These are phyloP conservation scores for Oemleria cerasiformis DNA, from an alignment of 306 rosid genomes.

Conservation along the genomic window DNA sequence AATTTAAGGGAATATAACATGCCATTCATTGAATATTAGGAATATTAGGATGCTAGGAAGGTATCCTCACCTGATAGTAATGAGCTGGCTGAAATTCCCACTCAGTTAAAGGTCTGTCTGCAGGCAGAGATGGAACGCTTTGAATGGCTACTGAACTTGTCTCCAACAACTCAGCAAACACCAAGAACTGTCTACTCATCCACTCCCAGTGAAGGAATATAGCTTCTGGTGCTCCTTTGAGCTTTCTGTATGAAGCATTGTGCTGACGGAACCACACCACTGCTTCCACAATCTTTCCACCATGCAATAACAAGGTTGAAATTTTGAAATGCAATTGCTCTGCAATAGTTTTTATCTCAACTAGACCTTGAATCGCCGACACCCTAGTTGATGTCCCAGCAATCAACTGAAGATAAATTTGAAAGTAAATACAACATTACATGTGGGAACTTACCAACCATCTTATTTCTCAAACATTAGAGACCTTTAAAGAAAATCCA, in stretches of 20 bases:
- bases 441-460: not conserved
- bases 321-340: slow-evolving; percentile 88
- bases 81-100: slow-evolving; percentile 84
- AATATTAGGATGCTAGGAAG: slow-evolving; percentile 7
- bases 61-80: slow-evolving; percentile 71
- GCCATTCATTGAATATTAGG: not conserved
- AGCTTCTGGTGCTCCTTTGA: slow-evolving; percentile 76
- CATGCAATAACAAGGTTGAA: slow-evolving; percentile 81
- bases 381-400: slow-evolving; percentile 68
- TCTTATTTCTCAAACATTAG: not conserved
- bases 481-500: not conserved
- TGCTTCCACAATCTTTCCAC: slow-evolving; percentile 87
- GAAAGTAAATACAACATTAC: slow-evolving; percentile 13
- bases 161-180: slow-evolving; percentile 88
- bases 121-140: slow-evolving; percentile 44
- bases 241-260: slow-evolving; percentile 63
- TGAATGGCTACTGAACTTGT: slow-evolving; percentile 58
- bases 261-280: slow-evolving; percentile 83
- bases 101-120: slow-evolving; percentile 66
- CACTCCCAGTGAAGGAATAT: slow-evolving; percentile 93
- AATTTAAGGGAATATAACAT: not conserved
- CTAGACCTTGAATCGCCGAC: slow-evolving; percentile 70
- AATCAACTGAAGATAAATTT: slow-evolving; percentile 56
- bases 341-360: slow-evolving; percentile 79
- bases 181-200: slow-evolving; percentile 95